Base-by-base conservation (phyloP, 441 rosid species). In the Croton setiger region DNA sequence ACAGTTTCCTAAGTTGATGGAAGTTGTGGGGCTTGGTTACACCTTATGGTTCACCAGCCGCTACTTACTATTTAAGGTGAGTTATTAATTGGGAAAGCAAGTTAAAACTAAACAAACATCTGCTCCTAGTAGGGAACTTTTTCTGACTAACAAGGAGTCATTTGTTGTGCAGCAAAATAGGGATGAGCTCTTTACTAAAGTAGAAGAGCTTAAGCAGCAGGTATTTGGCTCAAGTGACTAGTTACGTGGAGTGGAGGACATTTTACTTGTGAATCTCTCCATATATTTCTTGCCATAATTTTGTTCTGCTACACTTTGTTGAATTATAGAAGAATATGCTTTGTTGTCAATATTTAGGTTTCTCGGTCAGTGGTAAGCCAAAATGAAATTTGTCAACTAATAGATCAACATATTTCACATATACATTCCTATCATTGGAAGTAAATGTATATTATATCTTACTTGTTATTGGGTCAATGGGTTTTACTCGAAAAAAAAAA, bases 1-100 rank as follows among this genome's bases (percentile, higher is more conserved):
- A 64, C 82, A 94, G 97, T 71, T 91, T 67, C 96, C 98, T 1
- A 89, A 88, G 84, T 69, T 94, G 45, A 72, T 94, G 91, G 96
- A 94, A 83, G 78, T 91, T 23, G 91, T 94, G 73, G 98, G 98
- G 71, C 87, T 94, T 35, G 93, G 91, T 73, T 94, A 86, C 82
- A 74, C 92, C 21, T 33, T 84, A 65, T 94, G 98, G 98, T 94
- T 94, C 79, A 72, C 79, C 47, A 75, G 80, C 35, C 93, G 95
- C 4, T 94, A 85, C 74, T 82, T 94, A 69, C 74, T 94, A 15
- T 94, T 88, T 78, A 87, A 94, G 96, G 98, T 91, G 58, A 60
- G 52, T 56, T 10, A n/a, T 17, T 21, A 45, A 27, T 27, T 27
- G 31, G 31, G 10, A 9, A 5, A 0, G 15, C 36, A 14, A 31